These are phyloP conservation scores for Setaria viridis DNA, from an alignment of 202 grass and related monocot species.

Conservation along the genomic window DNA sequence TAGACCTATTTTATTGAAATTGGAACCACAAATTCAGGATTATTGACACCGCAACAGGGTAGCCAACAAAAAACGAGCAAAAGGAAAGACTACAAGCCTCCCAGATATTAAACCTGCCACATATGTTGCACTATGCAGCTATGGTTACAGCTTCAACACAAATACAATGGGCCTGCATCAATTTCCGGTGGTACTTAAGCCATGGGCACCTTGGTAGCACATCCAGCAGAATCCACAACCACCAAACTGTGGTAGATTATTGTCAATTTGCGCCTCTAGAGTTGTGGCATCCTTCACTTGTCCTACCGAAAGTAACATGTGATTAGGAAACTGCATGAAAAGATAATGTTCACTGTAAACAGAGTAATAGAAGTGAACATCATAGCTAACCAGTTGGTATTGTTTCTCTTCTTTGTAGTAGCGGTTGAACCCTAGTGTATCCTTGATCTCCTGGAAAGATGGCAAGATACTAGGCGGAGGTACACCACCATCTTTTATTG, in stretches of 20 bases:
- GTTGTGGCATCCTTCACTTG: conserved; percentile 37
- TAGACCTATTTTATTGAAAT: conserved; percentile 27
- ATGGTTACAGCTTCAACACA: not conserved
- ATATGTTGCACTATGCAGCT: not conserved
- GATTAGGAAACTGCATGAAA: conserved; percentile 33
- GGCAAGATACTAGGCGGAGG: conserved; percentile 78
- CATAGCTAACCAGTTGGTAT: conserved; percentile 63
- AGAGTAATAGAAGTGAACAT: conserved; percentile 22
- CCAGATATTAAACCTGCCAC: not conserved
- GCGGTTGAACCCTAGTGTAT: conserved; percentile 84
- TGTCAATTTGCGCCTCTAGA: not conserved
- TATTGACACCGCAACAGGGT: not conserved
- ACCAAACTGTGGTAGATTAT: conserved; percentile 44
- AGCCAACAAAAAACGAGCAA: not conserved
- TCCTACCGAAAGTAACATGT: conserved; percentile 42
- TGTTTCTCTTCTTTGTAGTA: conserved; percentile 95
- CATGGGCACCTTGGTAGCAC: conserved; percentile 51
- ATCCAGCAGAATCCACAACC: conserved; percentile 57
- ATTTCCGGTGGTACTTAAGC: conserved; percentile 28
- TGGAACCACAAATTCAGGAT: conserved; percentile 1
- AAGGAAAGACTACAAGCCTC: not conserved
- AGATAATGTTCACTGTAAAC: not conserved
- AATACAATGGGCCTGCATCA: not conserved
- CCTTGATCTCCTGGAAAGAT: conserved; percentile 95
- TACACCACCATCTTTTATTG: conserved; percentile 75